These are phyloP conservation scores for Penicillium thymicola DNA, from an alignment of 2,329 filamentous ascomycete species.

Conservation along the genomic window DNA sequence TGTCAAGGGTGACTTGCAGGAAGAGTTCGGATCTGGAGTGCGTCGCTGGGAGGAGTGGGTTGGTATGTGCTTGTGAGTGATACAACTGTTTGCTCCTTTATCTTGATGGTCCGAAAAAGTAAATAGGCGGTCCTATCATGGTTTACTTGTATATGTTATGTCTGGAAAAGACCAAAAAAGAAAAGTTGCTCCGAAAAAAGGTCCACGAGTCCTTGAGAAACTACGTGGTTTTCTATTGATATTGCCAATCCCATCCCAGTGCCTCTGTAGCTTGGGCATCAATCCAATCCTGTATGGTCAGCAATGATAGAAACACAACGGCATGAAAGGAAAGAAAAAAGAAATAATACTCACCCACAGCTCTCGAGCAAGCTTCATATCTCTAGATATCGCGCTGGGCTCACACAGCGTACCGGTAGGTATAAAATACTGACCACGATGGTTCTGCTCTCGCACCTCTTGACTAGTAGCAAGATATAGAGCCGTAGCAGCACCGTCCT, in stretches of 20 bases:
- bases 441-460: conserved; percentile 19
- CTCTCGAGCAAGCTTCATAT: conserved; percentile 31
- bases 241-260: conserved; percentile 13
- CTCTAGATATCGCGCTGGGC: conserved; percentile 25
- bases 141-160: neutral
- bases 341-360: conserved; percentile 36
- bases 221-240: neutral
- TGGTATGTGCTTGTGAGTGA: conserved; percentile 62
- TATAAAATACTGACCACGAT: conserved; percentile 38
- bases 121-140: neutral
- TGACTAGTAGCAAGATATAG: conserved; percentile 30
- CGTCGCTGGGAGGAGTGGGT: conserved; percentile 92
- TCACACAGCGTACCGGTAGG: conserved; percentile 33
- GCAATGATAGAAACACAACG: neutral
- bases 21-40: conserved; percentile 62
- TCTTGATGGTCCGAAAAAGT: neutral
- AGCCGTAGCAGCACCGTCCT: conserved; percentile 31
- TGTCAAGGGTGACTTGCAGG: conserved; percentile 55
- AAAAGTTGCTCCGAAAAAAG: neutral
- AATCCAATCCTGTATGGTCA: conserved; percentile 20
- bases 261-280: conserved; percentile 17
- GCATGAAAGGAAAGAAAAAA: too few relatives aligned
- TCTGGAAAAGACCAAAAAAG: neutral
- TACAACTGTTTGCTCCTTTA: neutral
- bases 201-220: neutral